Conservation (phyloP, 1,284 basidiomycete species). For the Meira miltonrushii region DNA sequence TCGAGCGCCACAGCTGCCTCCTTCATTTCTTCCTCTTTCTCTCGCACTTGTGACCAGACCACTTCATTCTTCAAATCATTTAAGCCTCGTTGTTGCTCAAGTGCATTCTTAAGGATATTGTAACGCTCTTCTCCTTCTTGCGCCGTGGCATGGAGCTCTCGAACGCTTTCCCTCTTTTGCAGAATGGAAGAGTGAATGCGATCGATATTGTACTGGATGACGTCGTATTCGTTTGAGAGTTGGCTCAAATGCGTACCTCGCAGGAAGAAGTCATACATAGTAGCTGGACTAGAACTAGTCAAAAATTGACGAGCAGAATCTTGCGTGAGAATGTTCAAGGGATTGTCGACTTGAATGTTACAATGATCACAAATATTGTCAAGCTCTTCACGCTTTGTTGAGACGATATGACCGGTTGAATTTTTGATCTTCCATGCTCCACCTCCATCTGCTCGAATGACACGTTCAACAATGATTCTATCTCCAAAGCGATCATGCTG, state of each 20-base stretch:
- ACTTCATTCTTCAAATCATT: slow-evolving; percentile 72
- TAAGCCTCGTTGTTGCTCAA: slow-evolving; percentile 65
- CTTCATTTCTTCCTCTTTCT: slow-evolving; percentile 29
- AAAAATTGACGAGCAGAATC: slow-evolving; percentile 73
- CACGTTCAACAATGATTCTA: slow-evolving; percentile 76
- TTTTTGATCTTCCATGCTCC: slow-evolving; percentile 79
- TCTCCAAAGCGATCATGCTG: slow-evolving; percentile 75
- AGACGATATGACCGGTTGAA: slow-evolving; percentile 63
- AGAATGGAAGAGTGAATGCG: slow-evolving; percentile 35
- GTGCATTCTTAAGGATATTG: slow-evolving; percentile 67
- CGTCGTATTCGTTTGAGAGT: slow-evolving; percentile 78
- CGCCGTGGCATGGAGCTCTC: slow-evolving; percentile 64
- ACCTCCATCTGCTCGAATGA: slow-evolving; percentile 68
- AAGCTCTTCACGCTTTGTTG: slow-evolving; percentile 77
- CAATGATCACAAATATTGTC: slow-evolving; percentile 86
- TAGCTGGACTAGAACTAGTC: slow-evolving; percentile 66
- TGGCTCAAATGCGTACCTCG: slow-evolving; percentile 86
- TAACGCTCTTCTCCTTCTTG: slow-evolving; percentile 64
- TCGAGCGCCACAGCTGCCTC: slow-evolving; percentile 12
- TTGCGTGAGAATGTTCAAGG: slow-evolving; percentile 70
- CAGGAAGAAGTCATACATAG: slow-evolving; percentile 71
- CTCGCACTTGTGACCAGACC: slow-evolving; percentile 80
- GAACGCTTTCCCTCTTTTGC: slow-evolving; percentile 62
- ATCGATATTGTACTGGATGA: slow-evolving; percentile 57
- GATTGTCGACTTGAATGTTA: slow-evolving; percentile 95